Conservation (phyloP, 73 alveolate species). For the Diophrys sp. region DNA sequence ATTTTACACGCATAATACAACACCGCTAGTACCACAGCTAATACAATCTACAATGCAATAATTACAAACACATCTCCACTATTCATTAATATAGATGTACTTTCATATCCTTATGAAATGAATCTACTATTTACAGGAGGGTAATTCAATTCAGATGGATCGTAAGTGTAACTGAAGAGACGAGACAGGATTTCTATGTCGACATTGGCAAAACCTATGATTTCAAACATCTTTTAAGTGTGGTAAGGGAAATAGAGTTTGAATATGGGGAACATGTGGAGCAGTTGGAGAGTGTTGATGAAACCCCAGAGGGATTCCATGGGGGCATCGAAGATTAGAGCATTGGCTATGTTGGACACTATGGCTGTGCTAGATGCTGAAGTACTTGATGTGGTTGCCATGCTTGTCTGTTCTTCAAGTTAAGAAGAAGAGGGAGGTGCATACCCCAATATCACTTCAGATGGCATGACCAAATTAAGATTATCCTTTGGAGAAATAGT, state of each 20-base stretch:
- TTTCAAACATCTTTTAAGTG: not conserved
- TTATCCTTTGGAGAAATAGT: conserved; percentile 14
- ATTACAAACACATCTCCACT: not conserved
- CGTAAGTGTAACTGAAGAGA: not conserved
- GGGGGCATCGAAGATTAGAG: not conserved
- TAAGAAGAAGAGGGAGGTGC: not conserved
- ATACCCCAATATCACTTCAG: not conserved
- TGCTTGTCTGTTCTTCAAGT: not conserved
- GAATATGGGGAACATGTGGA: not conserved
- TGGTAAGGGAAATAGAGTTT: not conserved
- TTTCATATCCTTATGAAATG: not conserved
- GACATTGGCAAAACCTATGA: not conserved
- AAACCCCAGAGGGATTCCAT: not conserved
- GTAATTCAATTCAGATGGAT: no score
- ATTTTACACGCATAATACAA: no score
- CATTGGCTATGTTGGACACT: not conserved
- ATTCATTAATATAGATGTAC: not conserved
- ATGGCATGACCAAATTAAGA: not conserved
- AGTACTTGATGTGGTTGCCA: not conserved
- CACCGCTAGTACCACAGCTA: no score
- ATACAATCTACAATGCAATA: no score
- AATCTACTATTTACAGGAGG: not conserved
- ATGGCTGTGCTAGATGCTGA: not conserved
- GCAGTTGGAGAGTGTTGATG: not conserved
- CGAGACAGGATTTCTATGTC: not conserved